Evolutionary conservation across 2,329 filamentous ascomycete species (phyloP).

Genomic region (Sporothrix luriei): DNA sequence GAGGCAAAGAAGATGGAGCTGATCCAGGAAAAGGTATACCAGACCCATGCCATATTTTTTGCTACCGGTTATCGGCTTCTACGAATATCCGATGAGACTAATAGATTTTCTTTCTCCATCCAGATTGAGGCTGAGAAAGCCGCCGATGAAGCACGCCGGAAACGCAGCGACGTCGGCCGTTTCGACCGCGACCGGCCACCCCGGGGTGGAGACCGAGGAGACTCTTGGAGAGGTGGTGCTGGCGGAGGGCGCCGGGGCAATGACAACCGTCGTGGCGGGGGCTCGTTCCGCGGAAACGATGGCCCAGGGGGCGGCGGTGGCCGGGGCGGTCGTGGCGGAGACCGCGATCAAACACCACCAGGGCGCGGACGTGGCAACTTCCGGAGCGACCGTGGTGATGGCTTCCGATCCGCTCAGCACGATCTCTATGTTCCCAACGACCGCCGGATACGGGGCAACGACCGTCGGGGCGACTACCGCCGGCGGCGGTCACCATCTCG

Average conservation of each 20-base stretch:
- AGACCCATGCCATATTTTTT: too few species aligned
- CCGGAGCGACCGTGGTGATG: slow-evolving; percentile 49
- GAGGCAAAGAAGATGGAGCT: slow-evolving; percentile 96
- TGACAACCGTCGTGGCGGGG: slow-evolving; percentile 19
- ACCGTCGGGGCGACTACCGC: slow-evolving; percentile 46
- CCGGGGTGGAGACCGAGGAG: slow-evolving; percentile 46
- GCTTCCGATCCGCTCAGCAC: slow-evolving; percentile 42
- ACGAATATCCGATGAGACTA: background rate
- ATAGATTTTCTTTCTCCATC: background rate
- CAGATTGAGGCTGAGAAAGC: slow-evolving; percentile 82
- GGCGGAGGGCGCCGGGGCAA: slow-evolving; percentile 55
- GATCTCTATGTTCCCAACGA: slow-evolving; percentile 59
- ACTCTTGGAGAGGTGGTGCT: slow-evolving; percentile 58
- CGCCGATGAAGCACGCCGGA: slow-evolving; percentile 71
- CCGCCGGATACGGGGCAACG: slow-evolving; percentile 46
- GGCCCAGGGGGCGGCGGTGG: slow-evolving; percentile 50
- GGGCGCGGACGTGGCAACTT: slow-evolving; percentile 47
- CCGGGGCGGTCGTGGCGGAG: slow-evolving; percentile 49
- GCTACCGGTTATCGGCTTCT: background rate
- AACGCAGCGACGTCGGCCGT: slow-evolving; percentile 60
- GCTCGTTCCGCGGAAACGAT: slow-evolving; percentile 44
- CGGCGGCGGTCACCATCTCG: slow-evolving; percentile 44
- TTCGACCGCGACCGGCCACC: slow-evolving; percentile 49
- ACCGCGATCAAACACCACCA: slow-evolving; percentile 54
- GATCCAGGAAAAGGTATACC: slow-evolving; percentile 83